These are phyloP conservation scores for Geotrichum citri-aurantii DNA, from an alignment of 1,139 yeast genomes.

Conservation along the genomic window DNA sequence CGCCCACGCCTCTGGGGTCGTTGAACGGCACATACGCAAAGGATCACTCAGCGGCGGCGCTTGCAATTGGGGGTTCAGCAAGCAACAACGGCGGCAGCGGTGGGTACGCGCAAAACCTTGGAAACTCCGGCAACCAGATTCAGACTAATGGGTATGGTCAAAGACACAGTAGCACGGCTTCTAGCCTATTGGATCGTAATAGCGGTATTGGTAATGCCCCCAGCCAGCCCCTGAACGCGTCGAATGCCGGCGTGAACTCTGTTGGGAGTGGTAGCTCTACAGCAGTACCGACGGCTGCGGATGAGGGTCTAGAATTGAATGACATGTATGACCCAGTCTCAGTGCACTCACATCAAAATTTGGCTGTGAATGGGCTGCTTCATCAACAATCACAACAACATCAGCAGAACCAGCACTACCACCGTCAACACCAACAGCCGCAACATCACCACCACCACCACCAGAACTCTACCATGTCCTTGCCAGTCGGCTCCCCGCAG, in stretches of 20 bases:
- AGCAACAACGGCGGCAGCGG: neutral
- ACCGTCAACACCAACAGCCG: neutral
- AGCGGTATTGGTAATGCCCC: neutral
- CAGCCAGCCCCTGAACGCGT: neutral
- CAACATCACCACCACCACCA: neutral
- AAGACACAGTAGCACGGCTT: neutral
- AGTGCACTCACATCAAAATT: neutral
- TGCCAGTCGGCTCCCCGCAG: neutral
- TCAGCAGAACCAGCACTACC: neutral
- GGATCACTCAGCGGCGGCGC: neutral
- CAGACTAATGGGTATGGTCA: too few relatives aligned
- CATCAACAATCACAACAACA: neutral
- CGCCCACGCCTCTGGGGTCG: neutral
- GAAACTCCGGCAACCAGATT: neutral
- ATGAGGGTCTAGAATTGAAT: neutral
- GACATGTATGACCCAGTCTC: neutral
- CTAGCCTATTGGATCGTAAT: neutral
- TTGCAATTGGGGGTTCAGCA: neutral
- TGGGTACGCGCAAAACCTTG: neutral
- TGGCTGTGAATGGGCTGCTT: too few relatives aligned
- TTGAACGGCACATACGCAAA: neutral
- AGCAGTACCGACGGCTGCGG: neutral
- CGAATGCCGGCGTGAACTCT: neutral
- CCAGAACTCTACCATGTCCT: too few relatives aligned
- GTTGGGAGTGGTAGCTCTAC: neutral